phyloP scores from a whole-genome alignment of 2,329 filamentous ascomycete species.

The Penicillium hesseltinei region DNA sequence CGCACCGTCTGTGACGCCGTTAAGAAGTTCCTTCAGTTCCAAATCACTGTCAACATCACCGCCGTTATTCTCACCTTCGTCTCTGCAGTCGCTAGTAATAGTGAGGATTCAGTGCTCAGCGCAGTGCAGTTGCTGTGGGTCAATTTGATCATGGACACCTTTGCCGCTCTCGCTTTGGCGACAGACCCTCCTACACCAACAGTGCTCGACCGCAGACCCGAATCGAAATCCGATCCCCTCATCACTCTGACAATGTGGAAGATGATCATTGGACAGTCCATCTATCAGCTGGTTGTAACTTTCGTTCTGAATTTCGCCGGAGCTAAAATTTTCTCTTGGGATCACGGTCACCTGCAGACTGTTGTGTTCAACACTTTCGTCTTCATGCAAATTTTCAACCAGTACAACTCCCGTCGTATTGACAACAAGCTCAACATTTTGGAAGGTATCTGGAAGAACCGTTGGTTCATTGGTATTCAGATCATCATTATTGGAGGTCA shows the following conservation, averaged over 20 bases:
- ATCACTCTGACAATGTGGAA: constrained; percentile 50
- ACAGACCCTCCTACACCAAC: constrained; percentile 61
- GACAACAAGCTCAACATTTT: constrained; percentile 47
- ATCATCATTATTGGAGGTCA: constrained; percentile 67
- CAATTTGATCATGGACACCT: constrained; percentile 69
- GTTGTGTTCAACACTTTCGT: constrained; percentile 48
- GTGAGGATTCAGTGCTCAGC: constrained; percentile 60
- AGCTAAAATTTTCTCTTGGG: constrained; percentile 34
- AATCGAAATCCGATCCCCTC: constrained; percentile 46
- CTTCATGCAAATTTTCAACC: constrained; percentile 52
- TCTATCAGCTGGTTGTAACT: constrained; percentile 45
- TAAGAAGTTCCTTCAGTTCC: constrained; percentile 65
- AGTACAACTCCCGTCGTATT: constrained; percentile 48
- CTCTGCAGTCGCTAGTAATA: constrained; percentile 57
- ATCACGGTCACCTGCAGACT: constrained; percentile 33
- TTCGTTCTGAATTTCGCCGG: constrained; percentile 49
- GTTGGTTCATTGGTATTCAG: constrained; percentile 60
- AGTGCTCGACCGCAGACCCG: constrained; percentile 55
- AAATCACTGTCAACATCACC: constrained; percentile 62
- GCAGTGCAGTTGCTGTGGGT: constrained; percentile 68
- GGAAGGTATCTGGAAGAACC: constrained; percentile 43
- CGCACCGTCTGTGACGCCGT: constrained; percentile 74
- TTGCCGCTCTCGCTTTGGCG: constrained; percentile 63
- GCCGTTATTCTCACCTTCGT: constrained; percentile 65
- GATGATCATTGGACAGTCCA: constrained; percentile 46